Evolutionary conservation across 2,329 filamentous ascomycete species (phyloP).

Genomic region (Colletotrichum viniferum): DNA sequence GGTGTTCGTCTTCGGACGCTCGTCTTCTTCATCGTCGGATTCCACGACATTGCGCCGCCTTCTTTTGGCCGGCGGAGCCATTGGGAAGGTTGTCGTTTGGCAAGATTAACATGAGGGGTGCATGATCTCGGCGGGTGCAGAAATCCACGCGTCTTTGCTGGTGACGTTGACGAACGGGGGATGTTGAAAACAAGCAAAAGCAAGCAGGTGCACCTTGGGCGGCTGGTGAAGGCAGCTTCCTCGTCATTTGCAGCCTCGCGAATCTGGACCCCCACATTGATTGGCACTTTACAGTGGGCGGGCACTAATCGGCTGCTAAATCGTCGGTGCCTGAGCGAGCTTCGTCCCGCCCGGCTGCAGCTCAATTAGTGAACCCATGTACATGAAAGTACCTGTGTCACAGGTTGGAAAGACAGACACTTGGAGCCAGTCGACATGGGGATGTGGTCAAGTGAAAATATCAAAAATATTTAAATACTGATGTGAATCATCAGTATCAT

Average conservation of each 20-base stretch:
- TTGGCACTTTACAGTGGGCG: neutral
- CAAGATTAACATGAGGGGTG: slow-evolving; percentile 12
- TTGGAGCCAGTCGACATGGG: neutral
- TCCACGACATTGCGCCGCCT: slow-evolving; percentile 61
- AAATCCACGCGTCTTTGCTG: neutral
- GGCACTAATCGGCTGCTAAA: slow-evolving; percentile 3
- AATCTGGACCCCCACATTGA: slow-evolving; percentile 5
- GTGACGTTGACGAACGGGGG: neutral
- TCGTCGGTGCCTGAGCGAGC: neutral
- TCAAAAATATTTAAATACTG: neutral
- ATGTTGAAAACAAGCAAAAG: neutral
- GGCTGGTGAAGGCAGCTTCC: slow-evolving; percentile 8
- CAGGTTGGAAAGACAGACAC: neutral
- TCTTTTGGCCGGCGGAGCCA: slow-evolving; percentile 65
- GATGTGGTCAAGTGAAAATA: neutral
- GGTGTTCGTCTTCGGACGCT: slow-evolving; percentile 45
- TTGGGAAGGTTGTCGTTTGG: slow-evolving; percentile 30
- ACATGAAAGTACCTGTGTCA: neutral
- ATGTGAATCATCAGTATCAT: accelerated
- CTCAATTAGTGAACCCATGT: neutral
- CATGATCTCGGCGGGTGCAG: neutral
- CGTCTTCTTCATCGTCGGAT: slow-evolving; percentile 53
- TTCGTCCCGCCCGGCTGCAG: neutral
- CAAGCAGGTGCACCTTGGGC: neutral
- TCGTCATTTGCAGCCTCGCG: slow-evolving; percentile 9